Base-by-base conservation (phyloP, 2,329 filamentous ascomycete species). In the Penicillium sp. region DNA sequence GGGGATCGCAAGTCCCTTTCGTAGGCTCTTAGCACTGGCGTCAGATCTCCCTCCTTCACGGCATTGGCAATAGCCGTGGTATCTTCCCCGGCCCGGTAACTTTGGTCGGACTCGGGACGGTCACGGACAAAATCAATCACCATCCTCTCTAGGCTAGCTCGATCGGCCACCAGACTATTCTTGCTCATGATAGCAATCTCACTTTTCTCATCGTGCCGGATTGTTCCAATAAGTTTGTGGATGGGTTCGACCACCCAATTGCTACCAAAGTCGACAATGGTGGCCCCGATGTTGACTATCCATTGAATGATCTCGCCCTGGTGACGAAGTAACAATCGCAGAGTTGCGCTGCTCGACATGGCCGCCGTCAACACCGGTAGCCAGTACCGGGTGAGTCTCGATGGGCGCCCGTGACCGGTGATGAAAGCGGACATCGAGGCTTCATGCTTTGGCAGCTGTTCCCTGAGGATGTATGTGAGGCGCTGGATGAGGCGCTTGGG, bases 121-220 rank as follows among this genome's bases (percentile, higher is more conserved):
- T 95, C 89, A 8, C 84, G 73, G 4, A 90, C 87, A 72, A 98
- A 98, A 57, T 97, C 93, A 29, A 98, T 85, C 3, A 98, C 94
- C 93, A 98, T 98, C 39, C 93, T 85, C 68, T 98, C 91, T 26
- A 98, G 74, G 62, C 89, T 96, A 44, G 89, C 88, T 26, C 89
- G 82, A 65, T 98, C 93, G 1, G 90, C 89, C 65, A 86, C 84
- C 18, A 98, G 78, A 56, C 89, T 96, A 56, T 91, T 86, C 49
- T 89, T 87, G 71, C 89, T 96, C 86, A 98, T 93, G 55, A 98
- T 87, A 36, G 91, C 93, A 55, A 98, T 91, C 64, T 97, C 91
- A 63, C 89, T 95, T 56, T 84, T 86, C 59, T 87, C 83, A 61
- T 97, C 89, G 66, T 97, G 93, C 4, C 91, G 84, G 56, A 98